phyloP scores from a whole-genome alignment of 768 basidiomycete genomes.

The Royoungia palumana region DNA sequence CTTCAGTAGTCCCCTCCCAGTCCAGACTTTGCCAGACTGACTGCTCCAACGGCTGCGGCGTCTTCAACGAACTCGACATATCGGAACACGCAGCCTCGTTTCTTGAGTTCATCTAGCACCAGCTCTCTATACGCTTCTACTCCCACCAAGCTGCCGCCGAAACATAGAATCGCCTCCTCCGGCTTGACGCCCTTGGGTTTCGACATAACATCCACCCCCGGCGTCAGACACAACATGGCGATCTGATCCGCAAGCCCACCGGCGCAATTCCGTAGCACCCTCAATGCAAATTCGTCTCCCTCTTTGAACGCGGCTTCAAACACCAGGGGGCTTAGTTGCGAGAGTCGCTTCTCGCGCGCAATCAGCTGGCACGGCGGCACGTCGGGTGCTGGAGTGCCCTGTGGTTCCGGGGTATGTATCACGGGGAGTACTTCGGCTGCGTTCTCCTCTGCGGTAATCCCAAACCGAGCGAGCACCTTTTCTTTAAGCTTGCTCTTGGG shows the following conservation, averaged over 20 bases:
- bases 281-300: constrained; percentile 59
- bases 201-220: constrained; percentile 37
- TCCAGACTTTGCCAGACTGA: constrained; percentile 41
- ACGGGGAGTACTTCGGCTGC: constrained; percentile 59
- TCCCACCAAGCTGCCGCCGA: constrained; percentile 77
- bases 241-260: constrained; percentile 57
- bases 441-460: constrained; percentile 42
- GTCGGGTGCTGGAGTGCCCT: constrained; percentile 19
- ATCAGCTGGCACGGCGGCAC: constrained; percentile 29
- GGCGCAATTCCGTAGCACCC: constrained; percentile 53
- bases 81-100: constrained; percentile 60
- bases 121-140: constrained; percentile 55
- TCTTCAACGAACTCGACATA: constrained; percentile 68
- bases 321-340: constrained; percentile 71
- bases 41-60: constrained; percentile 62
- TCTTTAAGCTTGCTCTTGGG: constrained; percentile 38
- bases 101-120: constrained; percentile 51
- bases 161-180: constrained; percentile 58
- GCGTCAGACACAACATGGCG: constrained; percentile 37
- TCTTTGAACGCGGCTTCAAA: constrained; percentile 74
- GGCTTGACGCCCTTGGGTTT: constrained; percentile 45
- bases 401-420: constrained; percentile 60
- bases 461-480: constrained; percentile 53
- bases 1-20: background rate
- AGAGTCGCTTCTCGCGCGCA: constrained; percentile 69